These are phyloP conservation scores for Ogataea allantospora DNA, from an alignment of 805 yeast genomes.

Conservation along the genomic window DNA sequence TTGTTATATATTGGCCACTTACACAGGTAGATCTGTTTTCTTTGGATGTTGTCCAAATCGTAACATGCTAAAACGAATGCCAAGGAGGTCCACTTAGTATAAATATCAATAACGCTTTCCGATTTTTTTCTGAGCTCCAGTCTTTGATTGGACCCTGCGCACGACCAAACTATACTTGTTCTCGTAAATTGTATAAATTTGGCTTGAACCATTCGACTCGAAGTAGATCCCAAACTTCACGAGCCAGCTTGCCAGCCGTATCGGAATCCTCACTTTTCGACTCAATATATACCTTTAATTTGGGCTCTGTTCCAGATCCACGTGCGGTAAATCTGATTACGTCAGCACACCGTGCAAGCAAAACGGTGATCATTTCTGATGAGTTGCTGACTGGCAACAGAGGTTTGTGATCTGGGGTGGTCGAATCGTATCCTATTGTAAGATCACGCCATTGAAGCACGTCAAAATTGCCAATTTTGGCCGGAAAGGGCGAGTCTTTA, in stretches of 20 bases:
- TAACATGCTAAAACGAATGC: slow-evolving; percentile 15
- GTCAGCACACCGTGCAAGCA: slow-evolving; percentile 35
- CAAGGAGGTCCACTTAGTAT: no score
- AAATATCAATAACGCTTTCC: no score
- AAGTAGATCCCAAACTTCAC: slow-evolving; percentile 63
- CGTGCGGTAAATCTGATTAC: slow-evolving; percentile 75
- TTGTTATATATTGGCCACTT: slow-evolving; percentile 18
- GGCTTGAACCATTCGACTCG: slow-evolving; percentile 70
- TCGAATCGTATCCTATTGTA: slow-evolving; percentile 77
- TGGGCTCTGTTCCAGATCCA: slow-evolving; percentile 97
- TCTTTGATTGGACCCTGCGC: neutral
- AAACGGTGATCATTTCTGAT: slow-evolving; percentile 85
- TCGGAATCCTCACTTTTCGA: slow-evolving; percentile 52
- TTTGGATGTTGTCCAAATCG: slow-evolving; percentile 37
- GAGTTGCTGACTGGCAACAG: slow-evolving; percentile 64
- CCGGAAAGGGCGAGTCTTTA: slow-evolving; percentile 40
- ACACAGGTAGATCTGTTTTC: slow-evolving; percentile 50
- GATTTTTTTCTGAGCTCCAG: slow-evolving; percentile 1
- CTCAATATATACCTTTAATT: slow-evolving; percentile 87
- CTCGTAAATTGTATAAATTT: slow-evolving; percentile 37
- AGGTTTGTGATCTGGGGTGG: slow-evolving; percentile 57
- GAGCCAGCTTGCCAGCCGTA: slow-evolving; percentile 52
- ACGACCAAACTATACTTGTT: slow-evolving; percentile 29
- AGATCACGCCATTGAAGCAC: slow-evolving; percentile 79
- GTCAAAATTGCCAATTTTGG: slow-evolving; percentile 51